Evolutionary conservation across 2,329 filamentous ascomycete species (phyloP).

Genomic region (Ilyonectria robusta): DNA sequence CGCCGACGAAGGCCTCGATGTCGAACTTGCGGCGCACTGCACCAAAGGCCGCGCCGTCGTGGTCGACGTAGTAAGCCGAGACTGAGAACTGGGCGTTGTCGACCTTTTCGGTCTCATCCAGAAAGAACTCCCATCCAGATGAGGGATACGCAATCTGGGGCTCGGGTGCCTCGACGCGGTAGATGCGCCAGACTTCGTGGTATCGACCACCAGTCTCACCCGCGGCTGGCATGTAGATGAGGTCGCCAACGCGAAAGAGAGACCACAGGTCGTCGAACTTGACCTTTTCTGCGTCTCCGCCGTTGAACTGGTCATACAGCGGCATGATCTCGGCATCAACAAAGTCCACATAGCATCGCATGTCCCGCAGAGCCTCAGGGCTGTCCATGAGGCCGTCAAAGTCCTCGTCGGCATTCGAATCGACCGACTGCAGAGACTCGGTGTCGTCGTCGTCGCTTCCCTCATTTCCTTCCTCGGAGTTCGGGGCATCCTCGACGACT

Average conservation of each 20-base stretch:
- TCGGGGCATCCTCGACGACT: constrained; percentile 39
- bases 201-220: constrained; percentile 54
- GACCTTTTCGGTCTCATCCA: constrained; percentile 50
- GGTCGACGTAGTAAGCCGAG: constrained; percentile 59
- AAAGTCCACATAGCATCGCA: constrained; percentile 61
- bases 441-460: constrained; percentile 46
- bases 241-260: constrained; percentile 57
- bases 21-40: constrained; percentile 56
- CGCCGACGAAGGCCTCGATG: constrained; percentile 55
- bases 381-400: constrained; percentile 56
- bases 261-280: constrained; percentile 60
- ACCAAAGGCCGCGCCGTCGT: constrained; percentile 56
- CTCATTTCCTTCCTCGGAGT: constrained; percentile 34
- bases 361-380: constrained; percentile 56
- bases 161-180: constrained; percentile 51
- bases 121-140: constrained; percentile 54
- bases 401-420: constrained; percentile 55
- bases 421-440: constrained; percentile 53
- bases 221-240: constrained; percentile 56
- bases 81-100: constrained; percentile 53
- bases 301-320: constrained; percentile 48
- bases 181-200: constrained; percentile 58
- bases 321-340: constrained; percentile 60
- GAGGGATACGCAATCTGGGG: constrained; percentile 49
- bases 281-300: constrained; percentile 49